Evolutionary conservation across 257 asterid species (phyloP), one percentile per base, ranked within the genome.

Genomic region (Paulownia fortunei): DNA sequence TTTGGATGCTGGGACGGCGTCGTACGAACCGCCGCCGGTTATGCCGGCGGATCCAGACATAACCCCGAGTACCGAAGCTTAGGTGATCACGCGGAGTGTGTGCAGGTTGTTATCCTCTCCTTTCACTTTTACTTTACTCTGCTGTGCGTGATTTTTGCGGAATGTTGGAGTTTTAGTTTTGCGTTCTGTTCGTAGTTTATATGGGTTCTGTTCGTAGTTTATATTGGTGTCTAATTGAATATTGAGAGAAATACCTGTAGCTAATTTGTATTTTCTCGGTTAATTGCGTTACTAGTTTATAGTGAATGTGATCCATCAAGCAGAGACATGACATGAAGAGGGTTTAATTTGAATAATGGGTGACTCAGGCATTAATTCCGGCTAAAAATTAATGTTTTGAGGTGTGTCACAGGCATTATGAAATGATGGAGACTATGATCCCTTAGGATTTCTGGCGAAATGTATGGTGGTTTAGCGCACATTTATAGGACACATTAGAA

Each of bases 1-100:
- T 95, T 95, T 49, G 99, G 99, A 21, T 95, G 99, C 90, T 24
- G 87, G 34, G 86, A 83, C 79, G 99, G 99, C 67, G 97, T 93
- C 76, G 92, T 88, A 1, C 86, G 91, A 46, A 93, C 99, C 44
- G 34, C 94, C 39, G 96, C 80, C 4, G 99, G 97, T 36, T 95
- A 93, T 73, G 79, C 97, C 59, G 99, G 97, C 47, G 98, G 99
- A 80, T 87, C 97, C 74, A 88, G 74, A 74, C 51, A 78, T 47
- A 89, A 86, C 69, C 98, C 99, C 4, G 97, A 90, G 82, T 96
- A 96, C 81, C 89, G 99, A 30, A 90, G 87, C 87, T 81, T 92
- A 76, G 93, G 94, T 13, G 91, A 93, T 77, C 98, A 96, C 81
- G 99, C 98, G 66, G 99, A 96, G 86, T 89, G 84, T 79, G 91